Base-by-base conservation (phyloP, 2,329 filamentous ascomycete species). In the Verticillium nubilum region DNA sequence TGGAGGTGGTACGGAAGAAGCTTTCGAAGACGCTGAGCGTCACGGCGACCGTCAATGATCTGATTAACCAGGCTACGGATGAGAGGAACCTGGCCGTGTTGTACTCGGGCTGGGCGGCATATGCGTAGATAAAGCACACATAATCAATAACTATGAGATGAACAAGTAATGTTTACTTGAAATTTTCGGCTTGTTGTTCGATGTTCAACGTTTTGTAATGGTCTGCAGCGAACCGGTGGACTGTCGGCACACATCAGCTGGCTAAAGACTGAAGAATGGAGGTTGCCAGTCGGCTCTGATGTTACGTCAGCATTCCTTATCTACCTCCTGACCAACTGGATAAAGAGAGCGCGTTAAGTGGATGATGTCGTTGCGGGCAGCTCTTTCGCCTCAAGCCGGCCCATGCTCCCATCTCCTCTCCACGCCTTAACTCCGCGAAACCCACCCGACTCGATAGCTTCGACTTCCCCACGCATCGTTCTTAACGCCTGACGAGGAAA, bases 1-100 rank as follows among this genome's bases (percentile, higher is more conserved):
- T 99, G 59, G 91, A 92, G 60, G 90, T 98, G 25, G 95, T 99
- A 59, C 87, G 91, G 70, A 98, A 97, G 84, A 99, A 99, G 78
- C 75, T 99, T 66, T 91, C 89, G 63, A 97, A 97, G 80, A 93
- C 91, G 2, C 74, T 99, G 70, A 99, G 94, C 72, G 94, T 97
- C 19, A 91, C 90, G 59, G 96, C 95, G 3, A 97, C 92, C 15
- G 95, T 99, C 58, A 98, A 97, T 69, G 95, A 99, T 70, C 76
- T 99, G 64, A 99, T 99, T 64, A 95, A 97, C 71, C 90, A 96
- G 76, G 94, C 95, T 7, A 94, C 90, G 1, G 95, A 99, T 73
- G 93, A 97, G 77, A 85, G 85, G 65, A 97, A 99, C 70, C 73
- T 99, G 68, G 94, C 95, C 2, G 87, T 97, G 50, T 76, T 99